Conservation (phyloP, 441 rosid species). For the Adansonia grandidieri region DNA sequence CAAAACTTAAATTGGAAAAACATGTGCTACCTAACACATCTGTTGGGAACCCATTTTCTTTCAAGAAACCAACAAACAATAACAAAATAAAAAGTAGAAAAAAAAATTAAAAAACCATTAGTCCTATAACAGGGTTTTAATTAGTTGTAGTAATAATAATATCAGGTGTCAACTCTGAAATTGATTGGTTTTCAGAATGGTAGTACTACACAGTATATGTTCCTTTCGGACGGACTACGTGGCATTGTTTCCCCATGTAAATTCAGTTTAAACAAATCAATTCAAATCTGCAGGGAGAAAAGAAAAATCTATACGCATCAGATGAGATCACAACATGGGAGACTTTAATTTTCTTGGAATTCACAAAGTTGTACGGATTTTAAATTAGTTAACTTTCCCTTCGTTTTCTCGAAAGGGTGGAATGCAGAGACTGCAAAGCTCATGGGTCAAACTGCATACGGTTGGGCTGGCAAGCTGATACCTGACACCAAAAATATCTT, state of each 20-base stretch:
- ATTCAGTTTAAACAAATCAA: background rate
- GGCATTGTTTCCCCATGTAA: background rate
- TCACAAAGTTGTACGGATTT: background rate
- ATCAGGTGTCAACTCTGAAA: background rate
- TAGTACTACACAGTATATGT: background rate
- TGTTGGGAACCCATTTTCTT: background rate
- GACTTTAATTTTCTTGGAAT: background rate
- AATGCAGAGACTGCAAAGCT: background rate
- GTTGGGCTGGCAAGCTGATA: background rate
- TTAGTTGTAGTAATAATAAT: background rate
- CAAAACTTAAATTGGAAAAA: slow-evolving; percentile 14
- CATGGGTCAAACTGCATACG: background rate
- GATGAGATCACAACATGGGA: background rate
- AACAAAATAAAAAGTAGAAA: background rate
- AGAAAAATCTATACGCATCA: too few relatives aligned
- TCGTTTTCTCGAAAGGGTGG: too few relatives aligned
- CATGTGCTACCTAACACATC: slow-evolving; percentile 19
- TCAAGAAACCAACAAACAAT: slow-evolving; percentile 19
- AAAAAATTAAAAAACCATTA: too few relatives aligned
- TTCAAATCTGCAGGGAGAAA: background rate
- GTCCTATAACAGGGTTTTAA: background rate
- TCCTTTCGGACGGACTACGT: slow-evolving; percentile 3
- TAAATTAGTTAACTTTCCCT: too few relatives aligned
- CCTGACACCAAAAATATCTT: background rate
- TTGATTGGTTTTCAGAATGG: background rate